These are phyloP conservation scores for Pisolithus orientalis DNA, from an alignment of 768 basidiomycete species.

Conservation along the genomic window DNA sequence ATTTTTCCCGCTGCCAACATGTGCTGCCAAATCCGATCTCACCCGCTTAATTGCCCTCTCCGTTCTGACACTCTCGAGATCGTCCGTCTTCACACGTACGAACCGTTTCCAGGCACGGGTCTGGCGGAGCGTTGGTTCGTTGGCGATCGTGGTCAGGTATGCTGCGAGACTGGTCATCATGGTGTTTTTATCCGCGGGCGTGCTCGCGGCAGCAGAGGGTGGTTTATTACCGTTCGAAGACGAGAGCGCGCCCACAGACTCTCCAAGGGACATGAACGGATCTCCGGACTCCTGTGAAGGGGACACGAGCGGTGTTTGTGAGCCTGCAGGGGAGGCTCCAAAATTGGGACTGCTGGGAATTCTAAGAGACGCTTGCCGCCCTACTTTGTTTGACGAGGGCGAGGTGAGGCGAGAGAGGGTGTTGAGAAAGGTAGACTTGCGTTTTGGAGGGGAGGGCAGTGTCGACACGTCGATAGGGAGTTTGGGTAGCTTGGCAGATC, in stretches of 20 bases:
- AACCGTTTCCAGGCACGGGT: slow-evolving; percentile 79
- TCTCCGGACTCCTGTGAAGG: slow-evolving; percentile 55
- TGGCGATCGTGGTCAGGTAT: slow-evolving; percentile 76
- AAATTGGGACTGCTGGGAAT: slow-evolving; percentile 22
- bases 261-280: slow-evolving; percentile 48
- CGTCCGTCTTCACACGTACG: slow-evolving; percentile 79
- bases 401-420: slow-evolving; percentile 81
- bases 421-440: slow-evolving; percentile 80
- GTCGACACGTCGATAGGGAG: slow-evolving; percentile 54
- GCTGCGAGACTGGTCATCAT: slow-evolving; percentile 66
- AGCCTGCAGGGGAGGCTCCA: slow-evolving; percentile 28
- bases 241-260: slow-evolving; percentile 24
- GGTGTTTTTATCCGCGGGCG: slow-evolving; percentile 29
- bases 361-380: slow-evolving; percentile 35
- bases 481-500: slow-evolving; percentile 49
- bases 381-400: slow-evolving; percentile 52
- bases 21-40: slow-evolving; percentile 76
- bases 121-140: slow-evolving; percentile 54
- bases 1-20: slow-evolving; percentile 32
- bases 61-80: slow-evolving; percentile 79
- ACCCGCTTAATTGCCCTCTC: slow-evolving; percentile 87
- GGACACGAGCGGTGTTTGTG: slow-evolving; percentile 34
- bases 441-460: slow-evolving; percentile 54
- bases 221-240: slow-evolving; percentile 6
- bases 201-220: neutral